Conservation (phyloP, 2,329 filamentous ascomycete species). For the Fusarium albidum region DNA sequence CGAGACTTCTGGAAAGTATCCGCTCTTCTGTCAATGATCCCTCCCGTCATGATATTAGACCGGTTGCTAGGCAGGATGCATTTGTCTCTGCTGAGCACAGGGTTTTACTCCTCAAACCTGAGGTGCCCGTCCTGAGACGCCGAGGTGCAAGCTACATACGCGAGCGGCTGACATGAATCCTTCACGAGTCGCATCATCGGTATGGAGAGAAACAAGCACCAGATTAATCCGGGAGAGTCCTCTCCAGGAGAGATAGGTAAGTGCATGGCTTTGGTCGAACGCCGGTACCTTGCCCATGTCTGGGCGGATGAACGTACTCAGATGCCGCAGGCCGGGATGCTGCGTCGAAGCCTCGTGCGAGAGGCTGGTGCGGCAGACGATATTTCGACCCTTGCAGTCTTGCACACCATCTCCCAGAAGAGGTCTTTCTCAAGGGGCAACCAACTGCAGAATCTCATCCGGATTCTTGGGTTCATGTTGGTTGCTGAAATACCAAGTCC, state of each 20-base stretch:
- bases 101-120: background rate
- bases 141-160: background rate
- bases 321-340: slow-evolving; percentile 12
- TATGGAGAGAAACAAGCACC: background rate
- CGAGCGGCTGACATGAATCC: background rate
- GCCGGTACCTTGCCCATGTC: slow-evolving; percentile 10
- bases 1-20: slow-evolving; percentile 5
- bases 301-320: slow-evolving; percentile 9
- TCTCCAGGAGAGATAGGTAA: slow-evolving; percentile 1
- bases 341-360: background rate
- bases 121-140: slow-evolving; percentile 16
- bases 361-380: slow-evolving; percentile 6
- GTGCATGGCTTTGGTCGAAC: slow-evolving; percentile 2
- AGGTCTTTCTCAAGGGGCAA: background rate
- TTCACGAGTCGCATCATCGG: background rate
- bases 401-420: background rate
- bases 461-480: slow-evolving; percentile 11
- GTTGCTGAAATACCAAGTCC: slow-evolving; percentile 6
- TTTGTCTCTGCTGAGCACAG: background rate
- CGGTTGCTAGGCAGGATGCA: slow-evolving; percentile 1
- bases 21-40: slow-evolving; percentile 13
- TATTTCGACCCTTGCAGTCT: slow-evolving; percentile 6
- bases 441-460: slow-evolving; percentile 4
- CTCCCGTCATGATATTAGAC: slow-evolving; percentile 8
- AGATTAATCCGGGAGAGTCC: background rate